phyloP scores from a whole-genome alignment of 441 rosid species.

The Brassica balearica region DNA sequence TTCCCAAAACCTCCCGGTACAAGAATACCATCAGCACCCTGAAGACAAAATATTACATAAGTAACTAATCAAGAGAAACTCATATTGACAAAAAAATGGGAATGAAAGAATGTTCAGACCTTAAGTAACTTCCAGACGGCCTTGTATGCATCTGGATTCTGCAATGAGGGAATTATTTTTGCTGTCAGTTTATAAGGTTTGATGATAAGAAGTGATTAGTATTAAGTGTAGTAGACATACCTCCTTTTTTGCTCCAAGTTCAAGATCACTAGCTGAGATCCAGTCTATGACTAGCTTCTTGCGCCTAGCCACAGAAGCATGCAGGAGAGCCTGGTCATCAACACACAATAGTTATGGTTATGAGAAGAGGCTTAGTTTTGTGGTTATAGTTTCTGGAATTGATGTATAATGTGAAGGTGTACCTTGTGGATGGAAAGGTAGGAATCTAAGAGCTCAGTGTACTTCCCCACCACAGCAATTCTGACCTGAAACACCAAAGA shows the following conservation, averaged over 20 bases:
- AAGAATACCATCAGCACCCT: slow-evolving; percentile 95
- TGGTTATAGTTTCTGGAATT: slow-evolving; percentile 4
- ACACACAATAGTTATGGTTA: slow-evolving; percentile 7
- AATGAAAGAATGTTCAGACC: slow-evolving; percentile 50
- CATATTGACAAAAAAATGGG: background rate
- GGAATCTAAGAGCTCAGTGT: slow-evolving; percentile 83
- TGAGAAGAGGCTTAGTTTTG: slow-evolving; percentile 10
- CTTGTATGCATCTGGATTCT: slow-evolving; percentile 65
- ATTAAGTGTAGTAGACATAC: slow-evolving; percentile 44
- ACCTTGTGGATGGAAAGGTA: slow-evolving; percentile 90
- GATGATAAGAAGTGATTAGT: slow-evolving; percentile 1
- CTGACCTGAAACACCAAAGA: slow-evolving; percentile 58
- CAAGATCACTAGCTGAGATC: slow-evolving; percentile 88
- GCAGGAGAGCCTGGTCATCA: slow-evolving; percentile 83
- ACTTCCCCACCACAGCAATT: slow-evolving; percentile 94
- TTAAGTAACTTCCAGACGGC: slow-evolving; percentile 72
- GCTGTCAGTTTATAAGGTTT: slow-evolving; percentile 39
- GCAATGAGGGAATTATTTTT: slow-evolving; percentile 28
- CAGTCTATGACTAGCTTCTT: slow-evolving; percentile 86
- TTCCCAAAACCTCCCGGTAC: slow-evolving; percentile 99
- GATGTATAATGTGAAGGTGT: slow-evolving; percentile 11
- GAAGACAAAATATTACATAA: slow-evolving; percentile 35
- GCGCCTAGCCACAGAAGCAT: slow-evolving; percentile 73
- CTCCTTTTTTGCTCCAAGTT: slow-evolving; percentile 61
- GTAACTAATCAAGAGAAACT: slow-evolving; percentile 16